Percentiles rank a stretch among this genome's conserved stretches.
Conservation (phyloP, 345 rosid species). For the Linum tenue region DNA sequence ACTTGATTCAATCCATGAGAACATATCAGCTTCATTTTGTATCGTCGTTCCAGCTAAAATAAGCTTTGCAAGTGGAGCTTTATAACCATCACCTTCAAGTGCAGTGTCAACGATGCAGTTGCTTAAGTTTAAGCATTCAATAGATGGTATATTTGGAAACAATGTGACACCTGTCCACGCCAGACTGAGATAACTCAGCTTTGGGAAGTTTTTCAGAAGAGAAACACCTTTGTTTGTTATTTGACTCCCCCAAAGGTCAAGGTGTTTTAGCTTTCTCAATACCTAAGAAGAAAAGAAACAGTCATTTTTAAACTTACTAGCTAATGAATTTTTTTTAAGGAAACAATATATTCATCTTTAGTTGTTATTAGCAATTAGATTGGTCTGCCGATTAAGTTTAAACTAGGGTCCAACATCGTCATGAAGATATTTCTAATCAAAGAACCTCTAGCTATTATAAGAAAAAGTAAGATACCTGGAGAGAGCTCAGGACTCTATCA, state of each 20-base stretch:
- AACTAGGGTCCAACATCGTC: background rate
- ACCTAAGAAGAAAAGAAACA: slow-evolving; percentile 33
- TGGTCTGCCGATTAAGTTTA: background rate
- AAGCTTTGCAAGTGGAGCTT: slow-evolving; percentile 52
- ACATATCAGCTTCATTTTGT: slow-evolving; percentile 42
- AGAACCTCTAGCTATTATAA: background rate
- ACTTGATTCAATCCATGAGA: slow-evolving; percentile 34
- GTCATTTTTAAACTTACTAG: background rate
- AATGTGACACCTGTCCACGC: slow-evolving; percentile 66
- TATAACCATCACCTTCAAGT: slow-evolving; percentile 24
- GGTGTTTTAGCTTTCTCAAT: slow-evolving; percentile 61
- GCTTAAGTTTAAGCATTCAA: slow-evolving; percentile 75
- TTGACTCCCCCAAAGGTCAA: slow-evolving; percentile 88
- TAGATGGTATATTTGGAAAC: slow-evolving; percentile 49
- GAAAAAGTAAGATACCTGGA: slow-evolving; percentile 43
- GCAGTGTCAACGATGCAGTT: slow-evolving; percentile 52
- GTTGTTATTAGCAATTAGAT: too few relatives aligned
- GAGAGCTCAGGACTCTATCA: slow-evolving; percentile 48
- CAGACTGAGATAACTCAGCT: slow-evolving; percentile 61
- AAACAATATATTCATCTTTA: too few relatives aligned
- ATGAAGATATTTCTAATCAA: background rate
- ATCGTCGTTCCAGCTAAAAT: slow-evolving; percentile 57
- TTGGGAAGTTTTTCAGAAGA: slow-evolving; percentile 41
- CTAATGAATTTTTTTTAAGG: background rate
- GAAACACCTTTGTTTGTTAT: slow-evolving; percentile 54